phyloP scores from a whole-genome alignment of 106 monocot genomes.

The Xerophyta viscosa region DNA sequence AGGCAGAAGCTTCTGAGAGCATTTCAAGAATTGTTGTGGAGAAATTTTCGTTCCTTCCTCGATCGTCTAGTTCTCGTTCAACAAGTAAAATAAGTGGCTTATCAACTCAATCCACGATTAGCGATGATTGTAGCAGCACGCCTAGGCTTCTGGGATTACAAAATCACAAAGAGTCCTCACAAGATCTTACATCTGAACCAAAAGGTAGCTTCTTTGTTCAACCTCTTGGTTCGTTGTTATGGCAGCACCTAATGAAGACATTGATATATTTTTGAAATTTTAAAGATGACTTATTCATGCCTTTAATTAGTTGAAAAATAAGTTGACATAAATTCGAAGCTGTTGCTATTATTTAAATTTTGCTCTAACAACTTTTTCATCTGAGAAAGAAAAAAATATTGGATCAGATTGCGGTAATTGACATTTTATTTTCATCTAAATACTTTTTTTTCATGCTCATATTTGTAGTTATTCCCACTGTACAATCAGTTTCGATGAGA shows the following conservation, averaged over 20 bases:
- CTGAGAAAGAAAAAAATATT: too few species aligned
- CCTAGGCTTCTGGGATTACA: conserved; percentile 3
- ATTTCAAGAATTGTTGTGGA: conserved; percentile 20
- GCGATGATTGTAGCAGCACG: conserved; percentile 5
- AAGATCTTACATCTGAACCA: conserved; percentile 9
- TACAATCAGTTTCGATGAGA: conserved; percentile 69
- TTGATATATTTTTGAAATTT: too few species aligned
- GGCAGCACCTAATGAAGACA: too few species aligned
- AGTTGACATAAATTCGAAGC: too few species aligned
- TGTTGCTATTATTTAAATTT: too few species aligned
- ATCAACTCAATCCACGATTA: conserved; percentile 3
- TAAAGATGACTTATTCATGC: too few species aligned
- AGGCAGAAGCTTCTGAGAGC: background rate
- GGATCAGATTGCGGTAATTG: too few species aligned
- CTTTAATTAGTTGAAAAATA: too few species aligned
- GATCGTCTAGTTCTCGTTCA: conserved; percentile 4
- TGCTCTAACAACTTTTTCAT: too few species aligned
- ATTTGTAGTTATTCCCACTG: conserved; percentile 31
- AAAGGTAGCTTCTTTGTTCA: conserved; percentile 33
- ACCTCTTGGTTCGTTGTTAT: too few species aligned
- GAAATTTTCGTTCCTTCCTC: conserved; percentile 43
- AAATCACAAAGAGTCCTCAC: conserved; percentile 10
- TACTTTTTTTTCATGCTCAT: too few species aligned
- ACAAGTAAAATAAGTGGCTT: conserved; percentile 13
- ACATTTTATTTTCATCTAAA: too few species aligned